Base-by-base conservation (phyloP, 176 grass and related monocot species). In the Carex scoparia region DNA sequence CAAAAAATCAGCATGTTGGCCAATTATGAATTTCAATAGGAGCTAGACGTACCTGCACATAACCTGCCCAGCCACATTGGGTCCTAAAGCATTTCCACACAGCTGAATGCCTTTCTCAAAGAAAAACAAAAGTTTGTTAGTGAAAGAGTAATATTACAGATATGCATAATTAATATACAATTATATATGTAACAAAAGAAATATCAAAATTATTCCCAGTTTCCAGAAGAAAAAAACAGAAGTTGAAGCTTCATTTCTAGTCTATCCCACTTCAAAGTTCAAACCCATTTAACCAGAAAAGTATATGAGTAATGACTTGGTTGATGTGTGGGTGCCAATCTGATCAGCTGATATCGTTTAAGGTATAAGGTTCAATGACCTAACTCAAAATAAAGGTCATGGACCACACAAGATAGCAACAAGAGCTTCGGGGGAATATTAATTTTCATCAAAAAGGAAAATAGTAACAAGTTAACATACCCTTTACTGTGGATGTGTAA, bases 51-150 rank as follows among this genome's bases (percentile, higher is more conserved):
- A 94, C 95, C 86, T 87, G 46, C 32, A 80, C 49, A 86, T 4
- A 7, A 85, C 96, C 96, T 80, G 65, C 89, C 93, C 93, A 99
- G 53, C 93, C 93, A 88, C 96, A 99, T 28, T 4, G 89, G 2
- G 87, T 71, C 86, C 90, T 91, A 70, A 95, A 99, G 63, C 96
- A 99, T 23, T 19, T 81, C 96, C 96, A 99, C 5, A 62, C n/a
- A 49, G 93, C 91, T 11, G 65, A 78, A 18, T 1, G 19, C 61
- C 96, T 99, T 85, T 51, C 60, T 72, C 83, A 87, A 82, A 31
- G 86, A 37, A 74, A 87, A 65, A 79, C 10, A 83, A 83, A 16
- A 57, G 65, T 75, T 1, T 80, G 48, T 87, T 66, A 86, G 69
- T 44, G 38, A 16, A 31, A 16, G 44, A 3, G 19, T 75, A 81